Evolutionary conservation across 768 basidiomycete genomes (phyloP).

Genomic region (Mycena floridula): DNA sequence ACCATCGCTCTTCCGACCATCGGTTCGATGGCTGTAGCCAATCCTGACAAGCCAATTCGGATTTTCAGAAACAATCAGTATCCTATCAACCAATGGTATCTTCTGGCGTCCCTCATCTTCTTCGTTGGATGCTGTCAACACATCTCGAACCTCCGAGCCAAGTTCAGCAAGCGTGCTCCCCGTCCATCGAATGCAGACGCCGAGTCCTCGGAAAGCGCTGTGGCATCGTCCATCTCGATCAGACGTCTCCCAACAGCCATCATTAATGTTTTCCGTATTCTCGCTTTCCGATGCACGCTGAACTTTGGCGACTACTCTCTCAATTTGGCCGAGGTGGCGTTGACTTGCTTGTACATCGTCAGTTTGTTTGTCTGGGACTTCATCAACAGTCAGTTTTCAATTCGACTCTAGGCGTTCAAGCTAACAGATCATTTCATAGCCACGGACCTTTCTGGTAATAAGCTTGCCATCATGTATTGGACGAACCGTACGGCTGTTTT

Average conservation of each 20-base stretch:
- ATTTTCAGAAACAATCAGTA: conserved; percentile 12
- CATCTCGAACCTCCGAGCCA: conserved; percentile 10
- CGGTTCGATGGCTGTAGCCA: no score
- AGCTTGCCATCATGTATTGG: conserved; percentile 16
- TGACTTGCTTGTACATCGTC: conserved; percentile 19
- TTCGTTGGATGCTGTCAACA: conserved; percentile 19
- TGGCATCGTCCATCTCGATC: conserved; percentile 3
- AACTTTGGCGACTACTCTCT: conserved; percentile 19
- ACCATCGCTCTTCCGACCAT: no score
- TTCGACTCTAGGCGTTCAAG: neutral
- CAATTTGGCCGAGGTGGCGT: conserved; percentile 23
- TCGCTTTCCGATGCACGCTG: conserved; percentile 22
- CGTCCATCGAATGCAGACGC: neutral
- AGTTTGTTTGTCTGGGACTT: conserved; percentile 25
- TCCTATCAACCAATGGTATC: conserved; percentile 28
- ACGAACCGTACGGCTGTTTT: conserved; percentile 21
- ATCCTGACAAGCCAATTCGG: neutral
- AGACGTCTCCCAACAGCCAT: conserved; percentile 16
- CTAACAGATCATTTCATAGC: conserved; percentile 8
- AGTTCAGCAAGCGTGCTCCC: neutral
- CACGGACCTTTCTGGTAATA: conserved; percentile 9
- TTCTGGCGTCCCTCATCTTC: conserved; percentile 24
- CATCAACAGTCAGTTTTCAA: conserved; percentile 18
- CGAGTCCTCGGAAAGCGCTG: neutral
- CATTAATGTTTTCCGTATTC: conserved; percentile 19